Evolutionary conservation across 768 basidiomycete genomes (phyloP), one percentile per base, ranked within the genome.

Genomic region (Collybia nuda): DNA sequence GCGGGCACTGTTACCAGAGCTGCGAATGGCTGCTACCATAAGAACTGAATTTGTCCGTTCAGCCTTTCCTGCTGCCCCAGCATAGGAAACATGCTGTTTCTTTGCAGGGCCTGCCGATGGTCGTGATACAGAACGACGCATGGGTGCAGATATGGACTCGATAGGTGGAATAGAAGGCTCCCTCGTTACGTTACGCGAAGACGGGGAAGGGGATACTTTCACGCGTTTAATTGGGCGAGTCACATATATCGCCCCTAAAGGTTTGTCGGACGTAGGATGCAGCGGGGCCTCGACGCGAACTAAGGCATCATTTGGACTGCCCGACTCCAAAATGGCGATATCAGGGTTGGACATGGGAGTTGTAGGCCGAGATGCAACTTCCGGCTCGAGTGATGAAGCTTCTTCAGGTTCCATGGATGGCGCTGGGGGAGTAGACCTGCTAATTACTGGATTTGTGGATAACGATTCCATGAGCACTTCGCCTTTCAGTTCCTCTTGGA

Each of bases 11-110:
- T 73, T 75, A 38, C 71, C 68, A 43, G 75, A 70, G 50, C 66
- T 76, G 22, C 82, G 80, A 22, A 75, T 59, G 5, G 84, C 84
- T 45, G 80, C 72, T 23, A 76, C 71, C 65, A 85, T 66, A 18
- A 74, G 58, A 11, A 60, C 21, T 37, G 67, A 60, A 14, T 47
- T 50, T 17, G 63, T 58, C 24, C 54, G 42, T 40, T 63, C 54
- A 41, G 48, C 35, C 46, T 42, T 53, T 21, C 58, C 56, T n/a
- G 60, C 22, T 12, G 45, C 48, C 11, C 53, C 48, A 40, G 54
- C 40, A 24, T 59, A 56, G 4, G 62, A 55, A 9, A 53, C 52
- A 45, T 57, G 49, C 29, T 54, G 50, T 37, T 28, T 53, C 5
- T 57, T 42, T 40, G 50, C 12, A 46, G 57, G 15, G 8, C 49